Percentiles rank a stretch among this genome's conserved stretches.
Evolutionary conservation across 805 yeast genomes (phyloP).

Genomic region (Teunomyces lycoperdinae): DNA sequence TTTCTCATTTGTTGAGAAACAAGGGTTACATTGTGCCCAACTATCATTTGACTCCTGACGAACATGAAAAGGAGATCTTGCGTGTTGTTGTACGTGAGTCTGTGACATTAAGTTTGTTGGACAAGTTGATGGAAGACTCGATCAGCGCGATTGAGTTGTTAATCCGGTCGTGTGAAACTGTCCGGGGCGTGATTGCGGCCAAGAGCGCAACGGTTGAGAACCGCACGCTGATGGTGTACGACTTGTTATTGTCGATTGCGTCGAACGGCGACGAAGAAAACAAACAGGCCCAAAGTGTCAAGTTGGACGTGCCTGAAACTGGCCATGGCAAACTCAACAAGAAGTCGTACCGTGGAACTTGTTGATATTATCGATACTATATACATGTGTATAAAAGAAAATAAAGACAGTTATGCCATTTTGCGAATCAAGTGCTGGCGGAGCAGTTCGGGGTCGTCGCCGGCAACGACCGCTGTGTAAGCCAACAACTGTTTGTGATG

Average conservation of each 20-base stretch:
- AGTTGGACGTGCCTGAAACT: conserved; percentile 17
- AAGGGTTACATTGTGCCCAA: conserved; percentile 57
- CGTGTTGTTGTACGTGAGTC: conserved; percentile 81
- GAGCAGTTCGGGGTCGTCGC: conserved; percentile 33
- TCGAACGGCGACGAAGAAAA: conserved; percentile 50
- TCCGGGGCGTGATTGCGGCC: conserved; percentile 21
- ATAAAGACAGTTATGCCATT: conserved; percentile 46
- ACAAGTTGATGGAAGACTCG: conserved; percentile 51
- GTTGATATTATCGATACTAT: conserved; percentile 15
- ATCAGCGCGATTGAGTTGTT: conserved; percentile 52
- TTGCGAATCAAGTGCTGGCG: conserved; percentile 33
- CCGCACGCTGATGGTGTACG: conserved; percentile 39
- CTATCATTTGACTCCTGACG: conserved; percentile 74
- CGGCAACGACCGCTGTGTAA: conserved; percentile 52
- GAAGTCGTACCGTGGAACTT: conserved; percentile 35
- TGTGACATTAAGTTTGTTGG: conserved; percentile 48
- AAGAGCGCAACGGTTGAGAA: conserved; percentile 19
- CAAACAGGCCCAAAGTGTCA: conserved; percentile 19
- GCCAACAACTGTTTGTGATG: conserved; percentile 56
- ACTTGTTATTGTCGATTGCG: conserved; percentile 52
- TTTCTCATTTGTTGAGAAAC: conserved; percentile 68
- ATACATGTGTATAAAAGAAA: conserved; percentile 22
- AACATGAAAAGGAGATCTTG: conserved; percentile 60
- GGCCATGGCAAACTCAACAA: conserved; percentile 22
- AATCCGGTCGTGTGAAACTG: conserved; percentile 44